A percentile compares a stretch with the other conserved stretches of the same genome.
These are phyloP conservation scores for Macrocybe gigantea DNA, from an alignment of 768 basidiomycete genomes.

Conservation along the genomic window DNA sequence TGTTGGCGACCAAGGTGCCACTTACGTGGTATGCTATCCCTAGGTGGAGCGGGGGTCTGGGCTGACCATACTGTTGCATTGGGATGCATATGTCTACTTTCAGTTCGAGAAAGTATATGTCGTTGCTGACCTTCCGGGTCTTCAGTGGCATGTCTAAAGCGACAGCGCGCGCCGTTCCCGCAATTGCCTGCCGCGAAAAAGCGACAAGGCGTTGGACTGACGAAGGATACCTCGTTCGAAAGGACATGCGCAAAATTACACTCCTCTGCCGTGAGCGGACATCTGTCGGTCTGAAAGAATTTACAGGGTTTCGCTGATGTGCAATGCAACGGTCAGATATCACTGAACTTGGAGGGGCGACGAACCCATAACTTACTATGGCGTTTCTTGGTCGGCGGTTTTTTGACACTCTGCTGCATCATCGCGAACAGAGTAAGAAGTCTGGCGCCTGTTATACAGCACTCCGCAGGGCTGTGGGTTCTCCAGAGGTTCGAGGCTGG, in stretches of 20 bases:
- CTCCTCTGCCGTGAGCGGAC: constrained; percentile 36
- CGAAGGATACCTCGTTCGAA: constrained; percentile 17
- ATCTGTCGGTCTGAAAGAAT: constrained; percentile 37
- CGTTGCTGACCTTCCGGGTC: constrained; percentile 8
- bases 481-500: too few relatives aligned
- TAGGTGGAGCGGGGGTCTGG: too few relatives aligned
- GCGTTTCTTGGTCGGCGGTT: constrained; percentile 31
- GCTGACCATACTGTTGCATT: not conserved
- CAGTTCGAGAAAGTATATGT: not conserved
- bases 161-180: constrained; percentile 29
- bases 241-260: constrained; percentile 44
- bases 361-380: constrained; percentile 25
- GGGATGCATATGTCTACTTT: not conserved
- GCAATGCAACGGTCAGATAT: constrained; percentile 8
- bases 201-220: constrained; percentile 21
- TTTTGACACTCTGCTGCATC: constrained; percentile 21
- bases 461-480: too few relatives aligned
- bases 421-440: not conserved
- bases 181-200: constrained; percentile 32
- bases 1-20: too few relatives aligned
- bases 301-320: constrained; percentile 43
- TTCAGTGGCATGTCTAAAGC: constrained; percentile 26
- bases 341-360: not conserved
- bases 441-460: too few relatives aligned
- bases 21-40: too few relatives aligned